phyloP scores from a whole-genome alignment of 2,329 filamentous ascomycete genomes.

The Ceratocystis cubensis region DNA sequence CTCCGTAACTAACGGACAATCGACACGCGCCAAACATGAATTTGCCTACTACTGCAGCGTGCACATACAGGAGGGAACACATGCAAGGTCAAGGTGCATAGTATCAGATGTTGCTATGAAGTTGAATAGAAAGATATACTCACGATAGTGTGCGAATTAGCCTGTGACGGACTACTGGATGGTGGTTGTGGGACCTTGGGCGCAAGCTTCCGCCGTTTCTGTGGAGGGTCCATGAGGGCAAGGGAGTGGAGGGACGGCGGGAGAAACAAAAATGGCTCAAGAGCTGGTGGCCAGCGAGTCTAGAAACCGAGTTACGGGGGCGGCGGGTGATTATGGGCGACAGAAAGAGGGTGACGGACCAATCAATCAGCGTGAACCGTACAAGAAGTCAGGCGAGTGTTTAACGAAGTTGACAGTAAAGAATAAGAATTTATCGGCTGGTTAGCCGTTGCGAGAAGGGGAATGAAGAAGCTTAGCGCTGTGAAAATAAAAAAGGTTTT shows the following conservation, averaged over 20 bases:
- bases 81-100: too few species aligned
- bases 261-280: constrained; percentile 10
- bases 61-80: too few species aligned
- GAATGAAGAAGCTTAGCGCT: constrained; percentile 7
- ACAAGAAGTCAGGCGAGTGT: too few species aligned
- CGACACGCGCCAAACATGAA: too few species aligned
- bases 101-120: background rate
- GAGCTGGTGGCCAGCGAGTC: background rate
- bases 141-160: constrained; percentile 17
- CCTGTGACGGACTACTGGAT: constrained; percentile 17
- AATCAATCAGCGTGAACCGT: too few species aligned
- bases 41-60: too few species aligned
- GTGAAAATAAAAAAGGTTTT: background rate
- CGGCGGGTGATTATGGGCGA: background rate
- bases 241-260: constrained; percentile 21
- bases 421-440: too few species aligned
- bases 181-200: constrained; percentile 27
- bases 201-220: constrained; percentile 35
- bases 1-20: too few species aligned
- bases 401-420: too few species aligned
- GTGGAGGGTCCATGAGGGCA: constrained; percentile 32
- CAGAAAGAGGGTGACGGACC: background rate
- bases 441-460: background rate
- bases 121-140: constrained; percentile 9
- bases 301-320: background rate